phyloP scores from a whole-genome alignment of 2,329 filamentous ascomycete species.

The Exophiala lecanii-corni region DNA sequence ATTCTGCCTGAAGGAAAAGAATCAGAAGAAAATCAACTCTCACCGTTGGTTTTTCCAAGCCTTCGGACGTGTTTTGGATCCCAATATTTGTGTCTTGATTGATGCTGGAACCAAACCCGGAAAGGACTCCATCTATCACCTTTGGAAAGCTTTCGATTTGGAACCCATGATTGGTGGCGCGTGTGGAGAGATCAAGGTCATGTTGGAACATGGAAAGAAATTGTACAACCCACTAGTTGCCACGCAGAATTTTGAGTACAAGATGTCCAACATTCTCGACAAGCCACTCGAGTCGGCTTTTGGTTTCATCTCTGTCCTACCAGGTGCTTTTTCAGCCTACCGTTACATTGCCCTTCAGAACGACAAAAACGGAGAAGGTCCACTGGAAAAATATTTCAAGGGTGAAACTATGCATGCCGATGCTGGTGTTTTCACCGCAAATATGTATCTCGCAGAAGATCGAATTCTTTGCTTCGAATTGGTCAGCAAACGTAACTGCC shows the following conservation, averaged over 20 bases:
- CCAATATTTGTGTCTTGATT: conserved; percentile 93
- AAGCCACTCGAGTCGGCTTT: conserved; percentile 97
- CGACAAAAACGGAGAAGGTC: conserved; percentile 89
- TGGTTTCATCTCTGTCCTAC: conserved; percentile 94
- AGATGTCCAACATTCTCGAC: conserved; percentile 99
- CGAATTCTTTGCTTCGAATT: conserved; percentile 63
- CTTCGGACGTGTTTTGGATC: conserved; percentile 85
- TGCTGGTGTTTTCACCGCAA: conserved; percentile 94
- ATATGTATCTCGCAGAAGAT: conserved; percentile 55
- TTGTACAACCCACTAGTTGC: conserved; percentile 90
- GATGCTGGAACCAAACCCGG: conserved; percentile 95
- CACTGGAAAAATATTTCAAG: conserved; percentile 92
- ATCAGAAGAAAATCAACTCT: conserved; percentile 99
- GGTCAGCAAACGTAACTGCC: conserved; percentile 93
- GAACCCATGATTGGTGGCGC: conserved; percentile 97
- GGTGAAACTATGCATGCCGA: conserved; percentile 94
- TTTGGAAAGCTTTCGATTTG: conserved; percentile 97
- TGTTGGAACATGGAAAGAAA: conserved; percentile 82
- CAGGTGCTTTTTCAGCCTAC: conserved; percentile 97
- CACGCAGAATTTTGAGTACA: conserved; percentile 98
- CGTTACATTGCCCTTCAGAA: conserved; percentile 92
- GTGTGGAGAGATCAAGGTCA: conserved; percentile 98
- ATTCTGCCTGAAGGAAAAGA: conserved; percentile 98
- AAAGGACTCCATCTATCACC: conserved; percentile 89
- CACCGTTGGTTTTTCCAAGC: conserved; percentile 99